These are phyloP conservation scores for Uncinocarpus reesii DNA, from an alignment of 2,329 filamentous ascomycete genomes.

Conservation along the genomic window DNA sequence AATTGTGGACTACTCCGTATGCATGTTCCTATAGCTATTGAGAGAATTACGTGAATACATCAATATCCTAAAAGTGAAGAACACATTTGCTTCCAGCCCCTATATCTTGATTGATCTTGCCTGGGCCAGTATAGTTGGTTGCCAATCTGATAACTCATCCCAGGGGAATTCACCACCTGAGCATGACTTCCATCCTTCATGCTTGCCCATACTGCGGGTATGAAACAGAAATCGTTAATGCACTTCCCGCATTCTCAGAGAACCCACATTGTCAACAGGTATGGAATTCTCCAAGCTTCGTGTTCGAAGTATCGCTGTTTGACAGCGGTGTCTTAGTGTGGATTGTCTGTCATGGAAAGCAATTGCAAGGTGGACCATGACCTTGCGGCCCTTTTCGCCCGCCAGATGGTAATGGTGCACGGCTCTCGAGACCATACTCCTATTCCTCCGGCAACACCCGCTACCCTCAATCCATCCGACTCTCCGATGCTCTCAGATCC, in stretches of 20 bases:
- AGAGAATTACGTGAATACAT: constrained; percentile 2
- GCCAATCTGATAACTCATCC: neutral
- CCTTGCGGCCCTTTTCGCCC: constrained; percentile 66
- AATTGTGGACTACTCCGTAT: no score
- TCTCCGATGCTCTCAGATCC: constrained; percentile 20
- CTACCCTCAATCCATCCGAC: constrained; percentile 21
- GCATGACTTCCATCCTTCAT: constrained; percentile 14
- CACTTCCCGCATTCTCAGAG: constrained; percentile 11
- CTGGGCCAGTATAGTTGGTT: neutral
- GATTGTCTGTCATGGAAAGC: constrained; percentile 33
- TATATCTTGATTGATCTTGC: no score
- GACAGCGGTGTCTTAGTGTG: constrained; percentile 26
- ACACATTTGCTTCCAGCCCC: neutral
- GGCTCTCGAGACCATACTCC: constrained; percentile 25
- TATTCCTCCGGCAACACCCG: constrained; percentile 27
- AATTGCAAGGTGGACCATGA: constrained; percentile 66
- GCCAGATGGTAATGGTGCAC: constrained; percentile 55
- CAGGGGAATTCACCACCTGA: neutral
- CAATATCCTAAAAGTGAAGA: neutral
- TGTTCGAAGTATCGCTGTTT: neutral
- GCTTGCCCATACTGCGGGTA: constrained; percentile 15
- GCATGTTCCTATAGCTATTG: neutral
- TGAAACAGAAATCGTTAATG: constrained; percentile 11
- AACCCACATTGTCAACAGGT: constrained; percentile 15
- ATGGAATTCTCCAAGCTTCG: neutral